These are phyloP conservation scores for Thymus quinquecostatus DNA, from an alignment of 257 asterid genomes.

Conservation along the genomic window DNA sequence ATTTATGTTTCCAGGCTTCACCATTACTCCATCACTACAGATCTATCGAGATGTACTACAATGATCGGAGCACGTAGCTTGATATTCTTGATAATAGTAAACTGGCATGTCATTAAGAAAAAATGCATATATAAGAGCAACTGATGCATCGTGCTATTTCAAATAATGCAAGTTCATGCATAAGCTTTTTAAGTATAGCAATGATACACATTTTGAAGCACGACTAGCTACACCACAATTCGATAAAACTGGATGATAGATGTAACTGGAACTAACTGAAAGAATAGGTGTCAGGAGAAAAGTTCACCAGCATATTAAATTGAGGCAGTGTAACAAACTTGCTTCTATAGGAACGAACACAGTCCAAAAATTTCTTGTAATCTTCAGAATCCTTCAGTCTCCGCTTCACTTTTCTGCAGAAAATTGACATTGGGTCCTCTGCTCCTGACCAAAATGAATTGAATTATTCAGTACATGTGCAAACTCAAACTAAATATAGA, in stretches of 20 bases:
- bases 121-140: not conserved
- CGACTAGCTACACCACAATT: conserved; percentile 8
- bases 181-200: not conserved
- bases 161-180: not conserved
- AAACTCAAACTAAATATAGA: conserved; percentile 13
- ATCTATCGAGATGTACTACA: not conserved
- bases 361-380: conserved; percentile 56
- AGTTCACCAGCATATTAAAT: conserved; percentile 58
- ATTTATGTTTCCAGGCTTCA: conserved; percentile 13
- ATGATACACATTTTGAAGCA: not conserved
- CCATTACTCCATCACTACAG: conserved; percentile 23
- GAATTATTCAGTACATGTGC: conserved; percentile 12
- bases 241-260: conserved; percentile 19
- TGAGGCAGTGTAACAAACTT: conserved; percentile 56
- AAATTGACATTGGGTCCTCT: conserved; percentile 57
- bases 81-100: not conserved
- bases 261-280: conserved; percentile 23
- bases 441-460: conserved; percentile 49
- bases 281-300: conserved; percentile 25
- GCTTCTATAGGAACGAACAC: conserved; percentile 61
- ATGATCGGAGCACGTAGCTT: conserved; percentile 6
- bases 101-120: conserved; percentile 5
- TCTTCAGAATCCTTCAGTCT: conserved; percentile 51
- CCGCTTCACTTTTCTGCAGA: conserved; percentile 67
- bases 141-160: not conserved